Conservation (phyloP, 2,329 filamentous ascomycete genomes). For the Aspergillus candidus region DNA sequence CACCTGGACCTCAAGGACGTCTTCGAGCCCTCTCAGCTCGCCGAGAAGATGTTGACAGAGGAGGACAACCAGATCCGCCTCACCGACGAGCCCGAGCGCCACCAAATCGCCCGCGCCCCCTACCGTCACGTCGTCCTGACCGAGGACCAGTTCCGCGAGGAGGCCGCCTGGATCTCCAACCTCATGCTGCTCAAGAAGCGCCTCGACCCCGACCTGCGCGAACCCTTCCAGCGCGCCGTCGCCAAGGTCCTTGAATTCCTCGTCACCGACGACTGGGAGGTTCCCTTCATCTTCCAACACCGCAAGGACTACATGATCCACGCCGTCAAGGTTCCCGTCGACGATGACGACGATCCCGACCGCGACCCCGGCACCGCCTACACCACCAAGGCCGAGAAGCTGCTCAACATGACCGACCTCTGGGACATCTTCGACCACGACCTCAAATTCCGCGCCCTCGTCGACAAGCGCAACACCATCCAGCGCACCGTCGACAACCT, state of each 20-base stretch:
- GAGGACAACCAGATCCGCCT: constrained; percentile 88
- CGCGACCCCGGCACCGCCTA: constrained; percentile 62
- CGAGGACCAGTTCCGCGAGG: constrained; percentile 81
- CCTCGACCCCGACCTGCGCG: constrained; percentile 63
- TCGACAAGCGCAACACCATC: constrained; percentile 85
- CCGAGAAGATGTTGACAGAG: constrained; percentile 90
- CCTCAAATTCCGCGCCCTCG: constrained; percentile 85
- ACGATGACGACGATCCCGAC: constrained; percentile 55
- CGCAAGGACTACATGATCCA: constrained; percentile 97
- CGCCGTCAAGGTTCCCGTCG: constrained; percentile 63
- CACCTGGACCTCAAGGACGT: constrained; percentile 93
- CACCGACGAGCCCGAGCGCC: constrained; percentile 85
- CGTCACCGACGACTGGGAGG: constrained; percentile 87
- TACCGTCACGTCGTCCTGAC: constrained; percentile 78
- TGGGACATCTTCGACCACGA: constrained; percentile 95
- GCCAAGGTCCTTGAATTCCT: constrained; percentile 93
- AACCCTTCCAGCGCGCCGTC: constrained; percentile 80
- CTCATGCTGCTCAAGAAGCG: constrained; percentile 85
- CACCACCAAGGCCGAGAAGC: constrained; percentile 72
- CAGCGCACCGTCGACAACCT: constrained; percentile 73
- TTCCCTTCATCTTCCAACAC: constrained; percentile 96
- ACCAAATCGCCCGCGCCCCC: constrained; percentile 82
- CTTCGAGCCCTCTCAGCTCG: constrained; percentile 91
- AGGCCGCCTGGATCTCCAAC: constrained; percentile 85
- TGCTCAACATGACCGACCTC: constrained; percentile 85